These are phyloP conservation scores for Austroboletus novae-zelandiae DNA, from an alignment of 1,284 basidiomycete species.

Conservation along the genomic window DNA sequence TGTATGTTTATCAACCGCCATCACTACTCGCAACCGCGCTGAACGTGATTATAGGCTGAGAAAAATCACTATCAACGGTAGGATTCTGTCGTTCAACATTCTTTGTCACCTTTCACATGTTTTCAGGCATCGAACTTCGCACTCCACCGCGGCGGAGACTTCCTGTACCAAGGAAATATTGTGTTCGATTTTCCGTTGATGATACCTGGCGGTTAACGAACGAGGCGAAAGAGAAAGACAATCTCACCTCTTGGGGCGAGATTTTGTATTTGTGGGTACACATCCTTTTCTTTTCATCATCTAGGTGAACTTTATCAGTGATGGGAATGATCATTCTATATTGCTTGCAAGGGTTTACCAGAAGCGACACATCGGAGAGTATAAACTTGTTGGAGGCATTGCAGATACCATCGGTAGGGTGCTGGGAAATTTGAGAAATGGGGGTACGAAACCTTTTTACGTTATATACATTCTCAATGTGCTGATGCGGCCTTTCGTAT, in stretches of 20 bases:
- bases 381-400: slow-evolving; percentile 13
- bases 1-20: slow-evolving; percentile 7
- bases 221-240: slow-evolving; percentile 6
- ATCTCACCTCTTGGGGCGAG: slow-evolving; percentile 13
- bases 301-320: slow-evolving; percentile 8
- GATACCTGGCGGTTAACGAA: slow-evolving; percentile 11
- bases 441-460: slow-evolving; percentile 10
- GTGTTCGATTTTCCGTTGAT: slow-evolving; percentile 10
- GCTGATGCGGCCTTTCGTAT: not conserved
- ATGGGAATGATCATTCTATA: slow-evolving; percentile 10
- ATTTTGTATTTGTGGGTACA: slow-evolving; percentile 20
- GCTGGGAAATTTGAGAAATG: slow-evolving; percentile 10
- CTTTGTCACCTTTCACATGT: not conserved
- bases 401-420: slow-evolving; percentile 9
- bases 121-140: slow-evolving; percentile 16
- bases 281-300: not conserved
- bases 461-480: not conserved
- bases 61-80: slow-evolving; percentile 16
- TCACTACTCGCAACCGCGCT: not conserved
- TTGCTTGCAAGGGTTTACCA: slow-evolving; percentile 13
- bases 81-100: not conserved
- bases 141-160: slow-evolving; percentile 4
- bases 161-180: slow-evolving; percentile 11
- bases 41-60: slow-evolving; percentile 7
- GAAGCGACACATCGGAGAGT: slow-evolving; percentile 1